phyloP scores from a whole-genome alignment of 176 grass and related monocot genomes.

The Cocos nucifera region DNA sequence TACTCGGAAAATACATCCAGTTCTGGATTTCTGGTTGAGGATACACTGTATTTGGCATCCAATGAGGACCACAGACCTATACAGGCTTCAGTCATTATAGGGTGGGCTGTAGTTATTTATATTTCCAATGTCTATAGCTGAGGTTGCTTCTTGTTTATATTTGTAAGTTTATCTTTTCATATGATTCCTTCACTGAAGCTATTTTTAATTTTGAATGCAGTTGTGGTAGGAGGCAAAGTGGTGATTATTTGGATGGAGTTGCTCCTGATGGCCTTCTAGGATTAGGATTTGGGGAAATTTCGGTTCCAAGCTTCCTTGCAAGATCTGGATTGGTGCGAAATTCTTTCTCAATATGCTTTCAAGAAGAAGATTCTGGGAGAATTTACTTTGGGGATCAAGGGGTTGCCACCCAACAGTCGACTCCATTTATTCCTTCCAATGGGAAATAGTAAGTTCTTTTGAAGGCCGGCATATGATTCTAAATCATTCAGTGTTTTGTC shows the following conservation, averaged over 20 bases:
- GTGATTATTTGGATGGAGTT: slow-evolving; percentile 82
- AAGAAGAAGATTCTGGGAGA: slow-evolving; percentile 69
- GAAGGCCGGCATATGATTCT: not conserved
- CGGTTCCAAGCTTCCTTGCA: slow-evolving; percentile 90
- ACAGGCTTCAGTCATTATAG: slow-evolving; percentile 84
- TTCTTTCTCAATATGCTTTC: slow-evolving; percentile 93
- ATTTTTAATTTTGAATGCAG: slow-evolving; percentile 25
- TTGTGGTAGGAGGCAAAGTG: slow-evolving; percentile 90
- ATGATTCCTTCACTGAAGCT: not conserved
- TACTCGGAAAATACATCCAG: slow-evolving; percentile 88
- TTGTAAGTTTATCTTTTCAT: not conserved
- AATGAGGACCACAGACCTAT: slow-evolving; percentile 40
- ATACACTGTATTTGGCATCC: slow-evolving; percentile 66
- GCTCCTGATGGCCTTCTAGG: slow-evolving; percentile 96
- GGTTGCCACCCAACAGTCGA: slow-evolving; percentile 65
- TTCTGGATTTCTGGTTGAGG: slow-evolving; percentile 83
- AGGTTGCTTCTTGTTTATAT: not conserved
- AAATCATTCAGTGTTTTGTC: not conserved
- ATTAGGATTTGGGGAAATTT: slow-evolving; percentile 74
- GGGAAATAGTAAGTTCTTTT: slow-evolving; percentile 72
- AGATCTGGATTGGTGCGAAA: slow-evolving; percentile 67
- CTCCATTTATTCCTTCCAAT: slow-evolving; percentile 69
- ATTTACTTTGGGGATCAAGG: slow-evolving; percentile 94
- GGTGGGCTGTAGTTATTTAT: slow-evolving; percentile 30
- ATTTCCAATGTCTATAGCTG: not conserved